Base-by-base conservation (phyloP, 345 rosid species). In the Excoecaria cochinchinensis region DNA sequence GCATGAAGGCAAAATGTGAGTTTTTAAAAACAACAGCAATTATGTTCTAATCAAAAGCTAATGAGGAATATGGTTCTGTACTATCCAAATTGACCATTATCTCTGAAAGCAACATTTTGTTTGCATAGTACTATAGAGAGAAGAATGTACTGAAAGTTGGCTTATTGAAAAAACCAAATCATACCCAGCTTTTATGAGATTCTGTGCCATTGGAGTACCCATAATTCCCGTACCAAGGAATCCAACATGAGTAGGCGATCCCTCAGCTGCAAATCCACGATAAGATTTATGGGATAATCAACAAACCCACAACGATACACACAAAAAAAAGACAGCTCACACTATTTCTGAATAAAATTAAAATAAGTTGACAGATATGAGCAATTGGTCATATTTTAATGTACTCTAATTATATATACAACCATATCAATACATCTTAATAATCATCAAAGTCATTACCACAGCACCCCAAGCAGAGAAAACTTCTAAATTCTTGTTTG, bases 181-280 rank as follows among this genome's bases (percentile, higher is more conserved):
- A 25, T 92, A 92, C 97, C 97, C 98, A 62, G 95, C 90, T 79
- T 90, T 94, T 68, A 94, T 74, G 87, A 94, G 98, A 88, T 94
- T 94, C 59, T 82, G 92, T 39, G 97, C 95, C 98, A 92, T 94
- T 46, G 98, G 97, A 70, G 89, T 73, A 71, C 97, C 98, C 98
- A 94, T 94, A 81, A 94, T 44, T 44, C 48, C 48, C 48, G 5
- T 6, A 44, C 48, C 48, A 3, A 44, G 48, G 48, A 44, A 44
- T 44, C 48, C 48, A 44, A 44, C 48, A 44, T 10, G 48, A 44
- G 48, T 44, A 10, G 48, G 10, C 10, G 48, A 44, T 44, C 8
- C 9, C 7, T 44, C 48, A 6, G 8, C 48, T 44, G 48, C 8
- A 44, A 44, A 44, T 44, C 48, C 48, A 6, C 48, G 5, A 44